These are phyloP conservation scores for Mycena galopus DNA, from an alignment of 768 basidiomycete species.

Conservation along the genomic window DNA sequence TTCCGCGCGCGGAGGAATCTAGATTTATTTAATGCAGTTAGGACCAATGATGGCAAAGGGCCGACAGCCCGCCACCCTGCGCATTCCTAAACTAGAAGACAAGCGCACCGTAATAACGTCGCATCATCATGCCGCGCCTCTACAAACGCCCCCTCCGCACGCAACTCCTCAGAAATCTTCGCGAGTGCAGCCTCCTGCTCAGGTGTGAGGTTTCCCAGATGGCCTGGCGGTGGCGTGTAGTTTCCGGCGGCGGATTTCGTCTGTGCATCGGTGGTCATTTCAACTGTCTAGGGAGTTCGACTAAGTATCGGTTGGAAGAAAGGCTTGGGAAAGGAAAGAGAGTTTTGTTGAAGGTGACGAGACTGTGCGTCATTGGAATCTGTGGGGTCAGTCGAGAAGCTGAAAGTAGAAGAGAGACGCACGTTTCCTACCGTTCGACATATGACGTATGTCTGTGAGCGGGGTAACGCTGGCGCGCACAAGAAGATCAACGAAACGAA, in stretches of 20 bases:
- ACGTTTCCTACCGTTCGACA: neutral
- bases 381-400: neutral
- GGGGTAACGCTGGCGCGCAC: neutral
- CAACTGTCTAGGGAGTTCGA: no score
- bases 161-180: conserved; percentile 72
- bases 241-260: neutral
- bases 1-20: conserved; percentile 95
- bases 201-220: conserved; percentile 81
- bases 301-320: neutral
- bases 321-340: neutral
- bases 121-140: conserved; percentile 78
- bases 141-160: conserved; percentile 71
- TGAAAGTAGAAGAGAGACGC: neutral
- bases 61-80: no score
- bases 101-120: conserved; percentile 72
- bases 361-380: neutral
- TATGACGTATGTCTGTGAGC: neutral
- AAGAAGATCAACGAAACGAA: no score
- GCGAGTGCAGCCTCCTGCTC: conserved; percentile 75
- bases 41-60: no score
- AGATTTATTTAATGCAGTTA: neutral
- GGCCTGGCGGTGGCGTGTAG: conserved; percentile 76
- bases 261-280: neutral
- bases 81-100: no score
- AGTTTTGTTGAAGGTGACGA: no score